Percentiles rank a stretch among this genome's conserved stretches.
These are phyloP conservation scores for Trypanosoma brucei DNA, from an alignment of 208 protist genomes.

Conservation along the genomic window DNA sequence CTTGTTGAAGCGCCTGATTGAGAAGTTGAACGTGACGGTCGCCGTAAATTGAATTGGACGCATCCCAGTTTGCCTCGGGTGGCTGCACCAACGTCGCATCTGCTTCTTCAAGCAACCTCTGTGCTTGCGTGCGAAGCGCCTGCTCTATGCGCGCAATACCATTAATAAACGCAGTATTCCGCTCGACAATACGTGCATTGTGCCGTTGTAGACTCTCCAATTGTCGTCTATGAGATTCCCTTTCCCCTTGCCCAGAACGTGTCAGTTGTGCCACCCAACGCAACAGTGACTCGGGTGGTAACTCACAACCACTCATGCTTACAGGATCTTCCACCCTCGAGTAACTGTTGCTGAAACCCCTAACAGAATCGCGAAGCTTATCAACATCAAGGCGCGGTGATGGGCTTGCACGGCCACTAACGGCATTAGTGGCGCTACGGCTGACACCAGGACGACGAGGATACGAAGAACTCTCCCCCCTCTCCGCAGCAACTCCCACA, in stretches of 20 bases:
- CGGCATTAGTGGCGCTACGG: background rate
- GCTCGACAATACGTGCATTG: slow-evolving; percentile 49
- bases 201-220: slow-evolving; percentile 63
- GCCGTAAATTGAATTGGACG: slow-evolving; percentile 2
- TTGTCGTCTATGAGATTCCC: slow-evolving; percentile 51
- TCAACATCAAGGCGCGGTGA: slow-evolving; percentile 4
- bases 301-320: slow-evolving; percentile 9
- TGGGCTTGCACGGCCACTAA: background rate
- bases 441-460: background rate
- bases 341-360: slow-evolving; percentile 1
- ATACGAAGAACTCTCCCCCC: background rate
- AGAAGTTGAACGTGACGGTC: slow-evolving; percentile 16
- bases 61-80: slow-evolving; percentile 9
- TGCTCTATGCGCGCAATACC: slow-evolving; percentile 34
- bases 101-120: slow-evolving; percentile 40
- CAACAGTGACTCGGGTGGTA: slow-evolving; percentile 23
- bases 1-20: slow-evolving; percentile 20
- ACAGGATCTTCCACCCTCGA: background rate
- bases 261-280: slow-evolving; percentile 58
- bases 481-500: background rate
- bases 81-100: slow-evolving; percentile 15
- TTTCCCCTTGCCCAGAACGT: slow-evolving; percentile 40
- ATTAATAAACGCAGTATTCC: slow-evolving; percentile 37
- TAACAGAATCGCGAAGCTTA: slow-evolving; percentile 1
- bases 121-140: slow-evolving; percentile 43